These are phyloP conservation scores for Lactifluus pinguis DNA, from an alignment of 768 basidiomycete species.

Conservation along the genomic window DNA sequence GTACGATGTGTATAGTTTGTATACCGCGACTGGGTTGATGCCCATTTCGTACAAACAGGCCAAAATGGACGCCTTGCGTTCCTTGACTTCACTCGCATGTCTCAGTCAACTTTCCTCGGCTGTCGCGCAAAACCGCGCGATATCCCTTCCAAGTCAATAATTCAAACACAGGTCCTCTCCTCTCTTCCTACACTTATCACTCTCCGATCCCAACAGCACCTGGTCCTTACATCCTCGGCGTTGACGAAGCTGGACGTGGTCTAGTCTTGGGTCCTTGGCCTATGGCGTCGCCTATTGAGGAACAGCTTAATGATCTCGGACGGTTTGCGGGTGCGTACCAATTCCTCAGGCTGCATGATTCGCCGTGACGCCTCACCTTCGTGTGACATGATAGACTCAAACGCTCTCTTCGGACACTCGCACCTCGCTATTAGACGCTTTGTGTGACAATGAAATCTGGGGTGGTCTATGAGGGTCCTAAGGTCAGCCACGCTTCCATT, in stretches of 20 bases:
- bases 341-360: neutral
- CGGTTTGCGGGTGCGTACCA: constrained; percentile 31
- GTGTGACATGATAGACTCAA: constrained; percentile 61
- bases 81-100: neutral
- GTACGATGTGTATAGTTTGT: neutral
- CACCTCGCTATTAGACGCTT: too few relatives aligned
- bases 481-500: too few relatives aligned
- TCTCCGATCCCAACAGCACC: constrained; percentile 56
- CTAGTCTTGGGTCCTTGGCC: constrained; percentile 49
- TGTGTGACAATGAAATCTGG: too few relatives aligned
- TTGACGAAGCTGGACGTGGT: constrained; percentile 97
- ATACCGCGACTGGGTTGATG: too few relatives aligned
- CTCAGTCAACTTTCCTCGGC: constrained; percentile 1
- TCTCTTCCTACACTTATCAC: constrained; percentile 70
- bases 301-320: constrained; percentile 53
- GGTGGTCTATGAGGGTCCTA: too few relatives aligned
- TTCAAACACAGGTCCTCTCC: constrained; percentile 50
- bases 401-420: constrained; percentile 47
- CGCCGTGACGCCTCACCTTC: neutral
- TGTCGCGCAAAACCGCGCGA: neutral
- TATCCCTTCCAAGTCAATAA: constrained; percentile 54
- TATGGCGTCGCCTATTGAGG: constrained; percentile 86
- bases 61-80: constrained; percentile 15
- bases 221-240: constrained; percentile 89
- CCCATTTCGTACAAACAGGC: neutral